Base-by-base conservation (phyloP, 2,329 filamentous ascomycete genomes). In the Lasiodiplodia sp. region DNA sequence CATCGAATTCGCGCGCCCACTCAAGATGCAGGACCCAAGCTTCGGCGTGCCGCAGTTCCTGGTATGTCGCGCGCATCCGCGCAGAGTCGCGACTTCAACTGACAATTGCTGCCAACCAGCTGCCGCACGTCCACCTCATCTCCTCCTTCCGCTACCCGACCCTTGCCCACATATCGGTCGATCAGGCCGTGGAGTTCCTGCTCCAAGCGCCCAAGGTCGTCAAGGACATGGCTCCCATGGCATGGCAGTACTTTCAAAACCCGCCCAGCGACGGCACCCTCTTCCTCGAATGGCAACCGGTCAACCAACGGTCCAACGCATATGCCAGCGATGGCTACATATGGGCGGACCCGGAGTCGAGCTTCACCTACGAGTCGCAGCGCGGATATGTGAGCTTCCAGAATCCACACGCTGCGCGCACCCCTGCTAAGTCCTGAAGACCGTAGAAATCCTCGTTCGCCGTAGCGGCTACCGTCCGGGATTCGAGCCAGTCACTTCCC, bases 301-400 rank as follows among this genome's bases (percentile, higher is more conserved):
- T 75, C 65, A 86, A 90, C 74, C 87, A 90, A 69, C 80, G 92
- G 67, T 88, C 88, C 4, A 89, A 87, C 1, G 91, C 89, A 74
- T 97, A 94, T 77, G 90, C 95, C 10, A 97, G 92, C 44, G 95
- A 99, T 82, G 96, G 96, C 57, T 96, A 94, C 78, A 86, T 97
- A 21, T 99, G 94, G 94, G 90, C 90, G 18, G 92, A 94, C 73
- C 87, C 88, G 6, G 95, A 99, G 81, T 86, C 90, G 66, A 88
- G 88, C 53, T 95, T 90, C 73, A 89, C 90, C 71, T 89, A 94
- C 70, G 91, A 96, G 69, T 68, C 66, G 37, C 87, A 90, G 70
- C 83, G 85, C 70, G 90, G 90, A 72, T 91, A 90, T 78, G 88
- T 90, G 84, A 25, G 76, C 73, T 60, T 64, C 4, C 21, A 28